phyloP scores from a whole-genome alignment of 1,284 basidiomycete genomes.

The Mycena citricolor region DNA sequence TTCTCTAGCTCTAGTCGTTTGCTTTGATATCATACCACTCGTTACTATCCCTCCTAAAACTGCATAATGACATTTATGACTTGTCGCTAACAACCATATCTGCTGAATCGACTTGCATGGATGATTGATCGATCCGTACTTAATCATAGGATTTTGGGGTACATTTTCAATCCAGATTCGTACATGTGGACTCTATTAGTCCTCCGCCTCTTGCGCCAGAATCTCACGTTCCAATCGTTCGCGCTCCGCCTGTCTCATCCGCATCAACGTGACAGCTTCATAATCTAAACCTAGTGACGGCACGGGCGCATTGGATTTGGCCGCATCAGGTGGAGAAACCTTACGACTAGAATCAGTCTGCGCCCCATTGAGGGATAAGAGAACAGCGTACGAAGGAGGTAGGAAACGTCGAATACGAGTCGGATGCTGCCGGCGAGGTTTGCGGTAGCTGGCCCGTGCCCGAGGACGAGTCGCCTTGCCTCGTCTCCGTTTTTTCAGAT shows the following conservation, averaged over 20 bases:
- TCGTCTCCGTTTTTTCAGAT: conserved; percentile 10
- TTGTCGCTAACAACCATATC: no score
- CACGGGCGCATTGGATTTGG: conserved; percentile 30
- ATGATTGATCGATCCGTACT: no score
- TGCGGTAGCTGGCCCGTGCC: conserved; percentile 32
- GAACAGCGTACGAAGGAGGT: conserved; percentile 51
- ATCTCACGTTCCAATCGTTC: conserved; percentile 78
- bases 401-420: conserved; percentile 55
- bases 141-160: no score
- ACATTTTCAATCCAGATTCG: no score
- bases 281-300: conserved; percentile 73
- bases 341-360: no score
- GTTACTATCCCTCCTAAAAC: no score
- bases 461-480: conserved; percentile 8
- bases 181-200: no score
- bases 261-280: conserved; percentile 79
- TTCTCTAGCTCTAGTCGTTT: no score
- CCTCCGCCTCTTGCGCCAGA: conserved; percentile 57
- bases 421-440: conserved; percentile 27
- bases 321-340: conserved; percentile 27
- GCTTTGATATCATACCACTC: no score
- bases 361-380: conserved; percentile 5
- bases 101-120: no score
- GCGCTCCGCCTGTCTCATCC: conserved; percentile 77
- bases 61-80: no score